These are phyloP conservation scores for Silene uniflora DNA, from an alignment of 148 eudicot genomes.

Conservation along the genomic window DNA sequence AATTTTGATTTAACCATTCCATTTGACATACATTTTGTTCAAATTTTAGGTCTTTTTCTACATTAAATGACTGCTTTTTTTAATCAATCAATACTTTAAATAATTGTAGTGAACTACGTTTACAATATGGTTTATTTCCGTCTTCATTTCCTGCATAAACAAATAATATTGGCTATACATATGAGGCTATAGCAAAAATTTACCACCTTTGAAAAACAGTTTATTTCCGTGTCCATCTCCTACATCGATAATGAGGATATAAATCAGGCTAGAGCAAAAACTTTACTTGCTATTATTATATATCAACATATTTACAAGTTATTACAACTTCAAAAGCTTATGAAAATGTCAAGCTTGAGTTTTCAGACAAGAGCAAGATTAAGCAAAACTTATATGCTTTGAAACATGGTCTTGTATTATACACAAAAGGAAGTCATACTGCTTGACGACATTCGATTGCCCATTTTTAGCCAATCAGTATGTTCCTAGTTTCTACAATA, in stretches of 20 bases:
- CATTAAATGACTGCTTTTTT: background rate
- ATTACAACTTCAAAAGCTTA: background rate
- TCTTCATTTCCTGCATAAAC: too few species aligned
- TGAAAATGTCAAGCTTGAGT: background rate
- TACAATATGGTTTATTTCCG: too few species aligned
- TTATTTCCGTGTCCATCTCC: background rate
- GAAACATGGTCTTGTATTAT: slow-evolving; percentile 1
- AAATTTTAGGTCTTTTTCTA: background rate
- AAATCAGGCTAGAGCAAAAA: background rate
- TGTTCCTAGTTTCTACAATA: slow-evolving; percentile 12
- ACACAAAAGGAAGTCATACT: slow-evolving; percentile 14
- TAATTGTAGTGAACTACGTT: too few species aligned
- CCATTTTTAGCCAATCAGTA: slow-evolving; percentile 13
- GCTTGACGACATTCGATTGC: background rate
- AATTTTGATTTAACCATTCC: too few species aligned
- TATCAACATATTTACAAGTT: background rate
- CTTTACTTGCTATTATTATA: background rate
- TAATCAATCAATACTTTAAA: too few species aligned
- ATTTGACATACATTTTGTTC: background rate
- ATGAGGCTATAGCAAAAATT: too few species aligned
- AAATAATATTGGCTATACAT: too few species aligned
- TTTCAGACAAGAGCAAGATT: background rate
- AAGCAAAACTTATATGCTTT: slow-evolving; percentile 10
- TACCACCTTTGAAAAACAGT: too few species aligned
- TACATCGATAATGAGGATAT: background rate